A percentile compares a stretch with the other conserved stretches of the same genome.
These are phyloP conservation scores for Blastocystis sp. DNA, from an alignment of 352 stramenopile genomes.

Conservation along the genomic window DNA sequence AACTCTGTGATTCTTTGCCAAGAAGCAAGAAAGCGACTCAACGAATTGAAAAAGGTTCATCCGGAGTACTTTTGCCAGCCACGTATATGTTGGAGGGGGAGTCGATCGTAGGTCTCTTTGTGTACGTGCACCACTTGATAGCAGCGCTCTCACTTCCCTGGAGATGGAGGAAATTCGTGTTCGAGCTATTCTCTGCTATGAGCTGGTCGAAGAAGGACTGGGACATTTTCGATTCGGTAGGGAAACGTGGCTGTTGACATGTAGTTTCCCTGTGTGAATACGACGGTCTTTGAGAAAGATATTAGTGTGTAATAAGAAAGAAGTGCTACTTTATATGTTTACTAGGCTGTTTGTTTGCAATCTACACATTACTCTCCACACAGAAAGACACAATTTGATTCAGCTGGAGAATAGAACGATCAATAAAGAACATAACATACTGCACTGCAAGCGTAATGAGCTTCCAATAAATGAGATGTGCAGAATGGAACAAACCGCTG, in stretches of 20 bases:
- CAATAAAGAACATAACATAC: not conserved
- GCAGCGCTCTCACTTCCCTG: not conserved
- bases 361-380: not conserved
- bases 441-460: not conserved
- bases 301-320: not conserved
- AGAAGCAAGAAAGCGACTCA: not conserved
- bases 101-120: not conserved
- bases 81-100: not conserved
- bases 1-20: not conserved
- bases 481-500: not conserved
- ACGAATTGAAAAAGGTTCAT: not conserved
- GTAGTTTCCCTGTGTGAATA: not conserved
- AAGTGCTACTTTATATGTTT: not conserved
- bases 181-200: not conserved
- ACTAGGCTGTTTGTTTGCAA: not conserved
- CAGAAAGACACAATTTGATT: not conserved
- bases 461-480: not conserved
- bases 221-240: slow-evolving; percentile 1
- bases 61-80: not conserved
- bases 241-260: not conserved
- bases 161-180: slow-evolving; percentile 4
- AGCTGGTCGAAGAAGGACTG: not conserved
- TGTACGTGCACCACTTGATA: slow-evolving; percentile 12
- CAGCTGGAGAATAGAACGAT: not conserved
- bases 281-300: not conserved